Evolutionary conservation across 805 yeast genomes (phyloP), one percentile per base, ranked within the genome.

Genomic region (Saccharomyces paradoxus): DNA sequence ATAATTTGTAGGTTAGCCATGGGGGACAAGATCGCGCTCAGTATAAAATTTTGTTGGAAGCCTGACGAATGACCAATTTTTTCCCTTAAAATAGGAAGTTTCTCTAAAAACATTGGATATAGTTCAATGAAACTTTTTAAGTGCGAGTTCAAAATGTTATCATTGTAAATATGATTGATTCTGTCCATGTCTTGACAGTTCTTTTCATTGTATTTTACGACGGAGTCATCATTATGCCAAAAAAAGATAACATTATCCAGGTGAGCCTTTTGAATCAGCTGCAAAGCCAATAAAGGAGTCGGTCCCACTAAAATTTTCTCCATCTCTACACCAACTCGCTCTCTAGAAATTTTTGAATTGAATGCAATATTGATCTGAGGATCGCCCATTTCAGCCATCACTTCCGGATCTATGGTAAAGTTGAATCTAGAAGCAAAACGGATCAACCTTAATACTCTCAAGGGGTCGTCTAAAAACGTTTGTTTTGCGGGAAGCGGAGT

Each of bases 401-500:
- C 81, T 0, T 76, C 78, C 0, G 67, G 61, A 8, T 84, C 95
- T 31, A 94, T 78, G 1, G 61, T 61, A 65, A 91, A 94, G 50
- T 81, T 76, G 64, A 86, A 89, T 54, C 89, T 81, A 32, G 88
- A 77, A 0, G 96, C 94, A 74, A 94, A 94, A 60, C 99, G 75
- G 28, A 94, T 80, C 54, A 94, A 72, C 57, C 99, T 77, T 54
- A 94, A 70, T 1, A 92, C 94, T 56, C 99, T 78, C 56, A 94
- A 77, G 1, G 99, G 99, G 69, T 94, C 99, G 66, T 94, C 99
- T 49, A 84, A 64, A 63, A 94, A 94, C 0, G 99, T 94, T 63
- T 86, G 82, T 46, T 77, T 67, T 4, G 99, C 96, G 30, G 82
- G 84, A 52, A 94, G 75, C 0, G 99, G 99, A 0, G 99, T 94